phyloP scores from a whole-genome alignment of 371 early-diverging fungal species.

The Capniomyces stellatus region DNA sequence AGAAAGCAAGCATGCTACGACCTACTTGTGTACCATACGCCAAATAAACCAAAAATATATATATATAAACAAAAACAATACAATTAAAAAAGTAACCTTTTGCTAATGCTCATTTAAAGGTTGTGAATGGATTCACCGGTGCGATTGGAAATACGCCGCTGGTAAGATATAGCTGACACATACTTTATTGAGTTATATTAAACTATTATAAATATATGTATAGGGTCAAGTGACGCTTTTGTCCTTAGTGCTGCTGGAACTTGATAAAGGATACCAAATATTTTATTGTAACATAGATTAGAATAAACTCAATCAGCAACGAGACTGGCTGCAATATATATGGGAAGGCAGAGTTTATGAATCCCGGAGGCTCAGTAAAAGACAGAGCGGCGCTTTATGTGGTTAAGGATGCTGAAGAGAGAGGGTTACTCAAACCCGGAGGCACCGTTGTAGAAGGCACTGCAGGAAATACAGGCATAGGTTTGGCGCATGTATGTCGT shows the following conservation, averaged over 20 bases:
- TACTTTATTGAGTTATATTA: too few relatives aligned
- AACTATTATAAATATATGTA: too few relatives aligned
- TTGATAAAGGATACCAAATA: too few relatives aligned
- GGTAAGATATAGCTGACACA: constrained; percentile 30
- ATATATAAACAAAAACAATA: too few relatives aligned
- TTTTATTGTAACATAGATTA: too few relatives aligned
- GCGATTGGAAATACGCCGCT: constrained; percentile 89
- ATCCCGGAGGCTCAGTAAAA: constrained; percentile 95
- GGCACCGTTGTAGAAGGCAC: constrained; percentile 93
- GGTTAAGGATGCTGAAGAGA: constrained; percentile 81
- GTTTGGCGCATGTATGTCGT: constrained; percentile 86
- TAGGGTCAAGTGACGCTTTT: too few relatives aligned
- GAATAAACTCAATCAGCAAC: constrained; percentile 49
- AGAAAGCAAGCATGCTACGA: too few relatives aligned
- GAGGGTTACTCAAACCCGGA: constrained; percentile 66
- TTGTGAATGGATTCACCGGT: constrained; percentile 60
- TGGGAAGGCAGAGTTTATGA: constrained; percentile 95
- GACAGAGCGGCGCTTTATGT: constrained; percentile 88
- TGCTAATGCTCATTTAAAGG: too few relatives aligned
- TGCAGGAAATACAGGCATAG: constrained; percentile 93
- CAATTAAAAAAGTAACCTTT: too few relatives aligned
- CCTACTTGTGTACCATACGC: too few relatives aligned
- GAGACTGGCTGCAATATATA: constrained; percentile 76
- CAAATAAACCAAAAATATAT: too few relatives aligned
- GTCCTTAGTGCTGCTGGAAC: too few relatives aligned